phyloP scores from a whole-genome alignment of 495 filamentous ascomycete species.

The Penicillium psychrofluorescens region DNA sequence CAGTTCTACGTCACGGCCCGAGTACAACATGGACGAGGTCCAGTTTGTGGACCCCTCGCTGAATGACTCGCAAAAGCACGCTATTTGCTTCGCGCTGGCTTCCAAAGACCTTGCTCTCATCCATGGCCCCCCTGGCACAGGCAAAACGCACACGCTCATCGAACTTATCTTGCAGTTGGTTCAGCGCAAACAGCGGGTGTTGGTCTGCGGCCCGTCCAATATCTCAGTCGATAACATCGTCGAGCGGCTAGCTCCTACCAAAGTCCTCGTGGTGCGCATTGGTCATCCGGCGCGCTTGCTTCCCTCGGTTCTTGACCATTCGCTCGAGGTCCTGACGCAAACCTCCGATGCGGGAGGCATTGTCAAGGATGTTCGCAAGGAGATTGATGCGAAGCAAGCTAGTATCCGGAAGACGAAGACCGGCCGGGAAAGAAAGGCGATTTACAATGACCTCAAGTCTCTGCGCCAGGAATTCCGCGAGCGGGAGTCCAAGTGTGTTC shows the following conservation, averaged over 20 bases:
- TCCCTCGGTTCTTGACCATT: slow-evolving; percentile 81
- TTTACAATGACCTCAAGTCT: slow-evolving; percentile 79
- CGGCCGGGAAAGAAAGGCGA: slow-evolving; percentile 70
- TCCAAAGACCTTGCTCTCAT: slow-evolving; percentile 84
- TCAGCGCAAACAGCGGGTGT: slow-evolving; percentile 58
- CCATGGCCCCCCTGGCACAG: slow-evolving; percentile 92
- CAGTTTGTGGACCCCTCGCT: slow-evolving; percentile 73
- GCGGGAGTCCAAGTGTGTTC: slow-evolving; percentile 74
- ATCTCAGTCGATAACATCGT: slow-evolving; percentile 98
- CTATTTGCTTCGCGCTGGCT: slow-evolving; percentile 79
- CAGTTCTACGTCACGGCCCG: slow-evolving; percentile 27
- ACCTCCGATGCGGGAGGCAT: slow-evolving; percentile 85
- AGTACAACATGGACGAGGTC: slow-evolving; percentile 52
- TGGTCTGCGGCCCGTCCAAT: slow-evolving; percentile 94
- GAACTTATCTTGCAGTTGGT: slow-evolving; percentile 88
- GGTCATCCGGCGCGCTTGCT: slow-evolving; percentile 90
- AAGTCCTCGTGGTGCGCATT: slow-evolving; percentile 79
- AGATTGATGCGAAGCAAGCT: slow-evolving; percentile 89
- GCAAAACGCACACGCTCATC: slow-evolving; percentile 95
- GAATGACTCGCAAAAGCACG: slow-evolving; percentile 87
- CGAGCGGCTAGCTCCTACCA: slow-evolving; percentile 78
- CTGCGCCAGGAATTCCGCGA: slow-evolving; percentile 84
- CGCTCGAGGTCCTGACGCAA: slow-evolving; percentile 85
- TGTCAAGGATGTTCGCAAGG: slow-evolving; percentile 82
- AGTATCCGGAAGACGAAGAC: slow-evolving; percentile 80